Evolutionary conservation across 176 grass and related monocot genomes (phyloP), one percentile per base, ranked within the genome.

Genomic region (Olyra latifolia): DNA sequence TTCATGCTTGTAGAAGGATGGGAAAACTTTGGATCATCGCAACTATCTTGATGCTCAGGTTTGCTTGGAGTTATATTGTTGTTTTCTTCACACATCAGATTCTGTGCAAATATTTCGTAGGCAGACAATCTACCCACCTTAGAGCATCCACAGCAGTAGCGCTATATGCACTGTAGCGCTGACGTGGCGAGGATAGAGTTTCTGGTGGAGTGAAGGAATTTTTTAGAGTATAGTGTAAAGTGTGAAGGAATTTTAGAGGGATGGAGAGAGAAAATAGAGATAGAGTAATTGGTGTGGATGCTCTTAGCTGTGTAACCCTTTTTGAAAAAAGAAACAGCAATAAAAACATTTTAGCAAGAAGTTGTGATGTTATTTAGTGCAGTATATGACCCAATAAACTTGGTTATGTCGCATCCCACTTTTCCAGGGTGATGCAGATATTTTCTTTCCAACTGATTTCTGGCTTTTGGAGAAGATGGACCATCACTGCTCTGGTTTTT

Each of bases 41-140:
- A 91, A 81, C 71, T 98, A 98, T 43, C 86, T 98, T 52, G 92
- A 98, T 89, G 92, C 90, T 88, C 91, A 93, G 96, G 96, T 98
- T 87, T 74, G 54, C 47, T 71, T 7, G 9, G 20, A 35, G 22
- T 20, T 68, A 12, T 20, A 6, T 69, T 80, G 56, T 75, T 64
- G 4, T 69, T 62, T 24, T 49, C 52, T 84, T 75, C 27, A 2
- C 4, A 17, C 28, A 35, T 30, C 42, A 25, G 27, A 45, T 58
- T 44, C 16, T 72, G 20, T 61, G 11, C 56, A 41, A 23, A 40
- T 29, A 71, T 57, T 60, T 58, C 13, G 10, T 44, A 35, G 38
- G 55, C 54, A 62, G 53, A 42, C 42, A 71, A 61, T 50, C 44
- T 78, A 42, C 39, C 48, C 46, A 14, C 32, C 5, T 35, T 35